A percentile compares a stretch with the other conserved stretches of the same genome.
These are phyloP conservation scores for Apiospora sp. DNA, from an alignment of 2,329 filamentous ascomycete species.

Conservation along the genomic window DNA sequence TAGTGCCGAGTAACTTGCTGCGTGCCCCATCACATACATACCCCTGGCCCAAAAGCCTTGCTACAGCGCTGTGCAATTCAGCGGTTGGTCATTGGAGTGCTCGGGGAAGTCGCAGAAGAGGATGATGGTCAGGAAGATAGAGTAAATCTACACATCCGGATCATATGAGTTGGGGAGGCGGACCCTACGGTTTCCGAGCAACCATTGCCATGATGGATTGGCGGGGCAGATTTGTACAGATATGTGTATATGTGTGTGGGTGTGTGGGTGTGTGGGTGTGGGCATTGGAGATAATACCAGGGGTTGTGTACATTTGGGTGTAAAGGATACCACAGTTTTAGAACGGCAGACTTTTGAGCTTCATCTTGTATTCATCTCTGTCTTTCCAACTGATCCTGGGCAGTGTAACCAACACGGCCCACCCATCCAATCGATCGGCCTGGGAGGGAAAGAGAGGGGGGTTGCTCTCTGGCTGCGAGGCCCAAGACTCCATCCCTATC, in stretches of 20 bases:
- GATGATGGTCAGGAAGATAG: neutral
- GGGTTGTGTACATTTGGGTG: neutral
- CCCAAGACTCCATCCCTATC: neutral
- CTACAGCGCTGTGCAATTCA: neutral
- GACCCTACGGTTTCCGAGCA: neutral
- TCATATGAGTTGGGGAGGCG: neutral
- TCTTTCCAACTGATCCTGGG: neutral
- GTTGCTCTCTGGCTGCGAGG: neutral
- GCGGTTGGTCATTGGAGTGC: neutral
- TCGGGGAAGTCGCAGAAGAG: neutral
- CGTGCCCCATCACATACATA: neutral
- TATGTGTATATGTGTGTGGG: neutral
- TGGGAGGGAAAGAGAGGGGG: neutral
- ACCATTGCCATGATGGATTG: no score
- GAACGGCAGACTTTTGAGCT: neutral
- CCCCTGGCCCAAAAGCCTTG: neutral
- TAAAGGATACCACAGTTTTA: neutral
- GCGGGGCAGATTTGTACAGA: neutral
- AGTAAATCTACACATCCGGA: neutral
- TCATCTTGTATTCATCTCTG: neutral
- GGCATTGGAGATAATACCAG: neutral
- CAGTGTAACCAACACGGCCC: neutral
- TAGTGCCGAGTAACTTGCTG: neutral
- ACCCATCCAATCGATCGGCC: neutral
- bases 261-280: neutral